These are phyloP conservation scores for Silene conica DNA, from an alignment of 148 eudicot genomes.

Conservation along the genomic window DNA sequence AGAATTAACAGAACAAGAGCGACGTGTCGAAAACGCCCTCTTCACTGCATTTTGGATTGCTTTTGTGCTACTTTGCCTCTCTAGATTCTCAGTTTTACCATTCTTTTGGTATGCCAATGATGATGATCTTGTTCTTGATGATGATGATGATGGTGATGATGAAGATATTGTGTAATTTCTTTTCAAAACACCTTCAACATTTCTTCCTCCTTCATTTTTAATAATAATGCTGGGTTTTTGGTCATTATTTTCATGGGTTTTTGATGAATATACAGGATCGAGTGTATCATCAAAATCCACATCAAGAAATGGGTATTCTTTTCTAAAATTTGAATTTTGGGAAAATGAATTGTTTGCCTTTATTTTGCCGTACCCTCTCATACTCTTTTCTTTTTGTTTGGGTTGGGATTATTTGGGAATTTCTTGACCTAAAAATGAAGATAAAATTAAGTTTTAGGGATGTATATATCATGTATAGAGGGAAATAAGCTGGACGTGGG, in stretches of 20 bases:
- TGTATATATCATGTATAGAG: conserved; percentile 7
- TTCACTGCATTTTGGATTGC: conserved; percentile 26
- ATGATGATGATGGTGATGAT: conserved; percentile 15
- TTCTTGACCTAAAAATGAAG: neutral
- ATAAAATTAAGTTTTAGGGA: neutral
- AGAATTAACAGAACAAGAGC: conserved; percentile 28
- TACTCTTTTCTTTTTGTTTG: neutral
- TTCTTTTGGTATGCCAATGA: neutral
- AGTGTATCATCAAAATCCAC: conserved; percentile 12
- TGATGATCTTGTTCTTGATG: no score
- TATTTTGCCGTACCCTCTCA: conserved; percentile 31
- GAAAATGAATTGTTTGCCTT: conserved; percentile 19
- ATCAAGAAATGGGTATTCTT: conserved; percentile 29
- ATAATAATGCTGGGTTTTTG: neutral
- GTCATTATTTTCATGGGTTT: conserved; percentile 2
- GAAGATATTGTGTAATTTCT: conserved; percentile 26
- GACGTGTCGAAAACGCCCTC: conserved; percentile 25
- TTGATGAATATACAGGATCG: neutral
- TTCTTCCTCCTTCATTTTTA: neutral
- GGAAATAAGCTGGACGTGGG: conserved; percentile 15
- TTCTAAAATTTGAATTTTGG: conserved; percentile 22
- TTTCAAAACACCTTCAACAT: conserved; percentile 10
- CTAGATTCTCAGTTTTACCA: conserved; percentile 1
- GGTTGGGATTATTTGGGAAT: neutral
- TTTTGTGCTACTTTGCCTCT: conserved; percentile 30